These are phyloP conservation scores for Botryotinia narcissicola DNA, from an alignment of 2,329 filamentous ascomycete genomes.

Conservation along the genomic window DNA sequence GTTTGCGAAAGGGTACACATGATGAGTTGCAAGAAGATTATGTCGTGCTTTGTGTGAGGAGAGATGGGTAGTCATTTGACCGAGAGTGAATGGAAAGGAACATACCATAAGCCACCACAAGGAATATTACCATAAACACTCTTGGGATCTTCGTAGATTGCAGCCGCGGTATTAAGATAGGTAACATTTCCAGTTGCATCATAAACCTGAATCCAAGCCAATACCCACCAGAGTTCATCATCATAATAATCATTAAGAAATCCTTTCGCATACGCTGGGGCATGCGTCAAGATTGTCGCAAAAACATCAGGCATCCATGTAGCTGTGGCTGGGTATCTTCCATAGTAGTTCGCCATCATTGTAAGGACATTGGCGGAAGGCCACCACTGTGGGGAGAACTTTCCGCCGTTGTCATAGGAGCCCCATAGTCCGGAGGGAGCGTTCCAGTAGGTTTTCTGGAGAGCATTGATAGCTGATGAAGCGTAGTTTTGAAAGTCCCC, in stretches of 20 bases:
- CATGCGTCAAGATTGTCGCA: constrained; percentile 30
- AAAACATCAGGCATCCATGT: constrained; percentile 19
- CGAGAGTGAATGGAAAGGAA: constrained; percentile 1
- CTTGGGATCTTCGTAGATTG: constrained; percentile 57
- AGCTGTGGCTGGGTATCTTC: constrained; percentile 27
- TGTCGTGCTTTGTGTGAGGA: constrained; percentile 8
- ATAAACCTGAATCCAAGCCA: constrained; percentile 56
- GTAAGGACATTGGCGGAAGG: constrained; percentile 67
- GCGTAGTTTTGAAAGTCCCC: constrained; percentile 17
- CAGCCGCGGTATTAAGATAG: constrained; percentile 54
- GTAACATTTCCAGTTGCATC: constrained; percentile 51
- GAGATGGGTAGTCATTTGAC: not conserved
- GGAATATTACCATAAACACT: constrained; percentile 49
- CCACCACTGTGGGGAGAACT: constrained; percentile 70
- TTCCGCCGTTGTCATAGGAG: constrained; percentile 46
- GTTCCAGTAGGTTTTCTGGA: constrained; percentile 46
- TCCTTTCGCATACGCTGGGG: constrained; percentile 10
- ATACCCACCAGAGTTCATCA: constrained; percentile 63
- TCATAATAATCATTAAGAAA: constrained; percentile 55
- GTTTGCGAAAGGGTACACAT: not conserved
- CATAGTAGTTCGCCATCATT: constrained; percentile 54
- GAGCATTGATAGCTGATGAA: constrained; percentile 11
- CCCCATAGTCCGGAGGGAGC: constrained; percentile 59
- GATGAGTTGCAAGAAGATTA: not conserved
- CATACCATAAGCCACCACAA: constrained; percentile 51